Percentiles rank a stretch among this genome's conserved stretches.
phyloP scores from a whole-genome alignment of 257 asterid genomes.

The Plantago ovata region DNA sequence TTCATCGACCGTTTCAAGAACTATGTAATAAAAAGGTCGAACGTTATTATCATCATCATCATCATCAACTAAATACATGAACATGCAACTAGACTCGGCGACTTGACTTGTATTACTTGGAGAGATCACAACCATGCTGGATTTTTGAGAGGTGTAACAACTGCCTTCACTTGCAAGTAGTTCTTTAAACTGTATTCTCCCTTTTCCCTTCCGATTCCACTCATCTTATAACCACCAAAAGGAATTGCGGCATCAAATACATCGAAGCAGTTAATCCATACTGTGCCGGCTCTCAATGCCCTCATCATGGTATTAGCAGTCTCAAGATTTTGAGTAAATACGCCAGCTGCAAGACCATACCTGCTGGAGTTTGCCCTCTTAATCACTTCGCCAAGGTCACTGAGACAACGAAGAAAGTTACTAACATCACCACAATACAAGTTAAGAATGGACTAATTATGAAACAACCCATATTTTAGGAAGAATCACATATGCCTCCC shows the following conservation, averaged over 20 bases:
- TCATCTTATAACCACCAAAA: slow-evolving; percentile 95
- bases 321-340: slow-evolving; percentile 73
- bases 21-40: not conserved
- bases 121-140: slow-evolving; percentile 84
- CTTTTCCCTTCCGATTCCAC: slow-evolving; percentile 91
- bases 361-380: slow-evolving; percentile 55
- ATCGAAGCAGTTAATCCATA: slow-evolving; percentile 84
- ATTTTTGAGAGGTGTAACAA: slow-evolving; percentile 64
- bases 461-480: not conserved
- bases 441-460: not conserved
- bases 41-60: slow-evolving; percentile 19
- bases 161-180: slow-evolving; percentile 96
- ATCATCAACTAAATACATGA: slow-evolving; percentile 13
- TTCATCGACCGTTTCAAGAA: not conserved
- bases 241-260: slow-evolving; percentile 89
- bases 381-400: slow-evolving; percentile 71
- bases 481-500: not conserved
- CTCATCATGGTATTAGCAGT: slow-evolving; percentile 82
- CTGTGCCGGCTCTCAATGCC: slow-evolving; percentile 81
- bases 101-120: not conserved
- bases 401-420: slow-evolving; percentile 26
- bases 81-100: slow-evolving; percentile 5
- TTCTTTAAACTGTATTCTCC: slow-evolving; percentile 86
- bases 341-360: slow-evolving; percentile 92
- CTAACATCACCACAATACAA: not conserved